Percentiles rank a stretch among this genome's conserved stretches.
phyloP scores from a whole-genome alignment of 148 eudicot species.

The Fagopyrum tataricum region DNA sequence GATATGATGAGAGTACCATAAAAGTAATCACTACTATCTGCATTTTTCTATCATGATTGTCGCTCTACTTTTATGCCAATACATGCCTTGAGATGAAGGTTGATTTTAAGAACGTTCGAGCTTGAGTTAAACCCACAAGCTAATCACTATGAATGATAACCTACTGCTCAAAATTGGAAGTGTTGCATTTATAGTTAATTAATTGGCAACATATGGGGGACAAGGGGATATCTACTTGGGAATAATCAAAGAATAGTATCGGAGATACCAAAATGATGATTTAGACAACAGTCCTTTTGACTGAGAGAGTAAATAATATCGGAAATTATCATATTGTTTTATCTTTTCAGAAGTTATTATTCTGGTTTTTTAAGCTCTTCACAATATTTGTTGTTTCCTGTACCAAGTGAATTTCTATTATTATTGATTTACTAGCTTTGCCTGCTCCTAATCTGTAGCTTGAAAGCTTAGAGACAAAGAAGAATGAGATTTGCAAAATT shows the following conservation, averaged over 20 bases:
- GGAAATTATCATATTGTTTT: background rate
- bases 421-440: background rate
- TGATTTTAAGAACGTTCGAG: background rate
- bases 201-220: background rate
- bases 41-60: background rate
- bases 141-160: background rate
- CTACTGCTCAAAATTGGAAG: background rate
- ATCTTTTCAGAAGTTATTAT: background rate
- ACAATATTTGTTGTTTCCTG: background rate
- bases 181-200: background rate
- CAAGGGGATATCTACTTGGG: background rate
- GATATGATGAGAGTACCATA: background rate
- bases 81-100: background rate
- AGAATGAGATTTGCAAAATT: constrained; percentile 26
- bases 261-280: background rate
- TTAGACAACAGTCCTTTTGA: background rate
- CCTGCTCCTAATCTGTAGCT: constrained; percentile 31
- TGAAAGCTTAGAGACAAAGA: constrained; percentile 32
- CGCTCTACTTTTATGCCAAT: background rate
- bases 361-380: background rate
- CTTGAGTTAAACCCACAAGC: background rate
- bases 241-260: background rate
- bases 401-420: background rate
- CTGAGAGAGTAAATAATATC: background rate
- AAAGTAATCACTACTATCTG: background rate